Evolutionary conservation across 768 basidiomycete species (phyloP), one percentile per base, ranked within the genome.

Genomic region (Macrolepiota fuliginosa): DNA sequence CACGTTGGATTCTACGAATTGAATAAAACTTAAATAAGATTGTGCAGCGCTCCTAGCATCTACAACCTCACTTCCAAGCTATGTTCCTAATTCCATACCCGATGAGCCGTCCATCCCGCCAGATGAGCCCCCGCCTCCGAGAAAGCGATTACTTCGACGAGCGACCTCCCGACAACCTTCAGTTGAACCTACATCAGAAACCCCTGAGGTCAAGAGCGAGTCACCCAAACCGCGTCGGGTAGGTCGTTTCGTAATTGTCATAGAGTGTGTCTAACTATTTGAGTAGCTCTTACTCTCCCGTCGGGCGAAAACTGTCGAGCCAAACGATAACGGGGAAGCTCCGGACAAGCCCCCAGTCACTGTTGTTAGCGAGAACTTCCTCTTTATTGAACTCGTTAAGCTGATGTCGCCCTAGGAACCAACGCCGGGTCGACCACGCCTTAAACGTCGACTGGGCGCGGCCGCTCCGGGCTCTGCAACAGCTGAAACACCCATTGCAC

Each of bases 371-470:
- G 13, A 29, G 29, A 37, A 27, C 35, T 19, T 12, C 39, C 52
- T 3, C 24, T n/a, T 45, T 45, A 6, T n/a, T 45, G 17, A n/a
- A 7, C 42, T 36, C 13, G 13, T 25, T 49, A 52, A 54, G 60
- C 37, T 64, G n/a, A 19, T 25, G 2, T 54, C 29, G 15, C 32
- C 54, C 13, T 50, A 84, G 82, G 73, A 77, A 2, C 76, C 81
- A 25, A 69, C 74, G 13, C 77, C 80, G 6, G 64, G 71, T 15
- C 77, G 80, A 13, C 71, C 80, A 3, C 77, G 68, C 27, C 72
- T 90, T 57, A 89, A 88, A 71, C 82, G 88, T 17, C 80, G 89
- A 19, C 76, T 78, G 60, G 81, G 76, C 7, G 74, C 69, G 22
- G 68, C 69, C 6, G 29, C 56, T 7, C 74, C 69, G 19, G 69